Base-by-base conservation (phyloP, 2,329 filamentous ascomycete genomes). In the Hypoxylon sp. region DNA sequence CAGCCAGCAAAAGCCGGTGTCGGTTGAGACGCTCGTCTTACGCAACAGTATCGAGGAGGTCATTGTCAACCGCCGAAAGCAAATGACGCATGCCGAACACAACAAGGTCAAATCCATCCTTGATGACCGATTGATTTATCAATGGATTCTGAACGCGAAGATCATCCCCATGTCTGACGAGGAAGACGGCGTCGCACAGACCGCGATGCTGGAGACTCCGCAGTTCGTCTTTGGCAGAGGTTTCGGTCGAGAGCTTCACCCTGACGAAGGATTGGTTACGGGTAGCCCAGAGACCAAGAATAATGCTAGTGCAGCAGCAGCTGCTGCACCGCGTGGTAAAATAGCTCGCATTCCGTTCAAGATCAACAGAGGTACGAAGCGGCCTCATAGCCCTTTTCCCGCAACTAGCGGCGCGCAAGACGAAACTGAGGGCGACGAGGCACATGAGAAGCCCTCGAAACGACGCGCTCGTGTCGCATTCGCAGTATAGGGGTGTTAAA, bases 11-110 rank as follows among this genome's bases (percentile, higher is more conserved):
- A 90, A 88, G 66, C 88, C 89, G 0, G 94, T 98, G 0, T 89
- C 88, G 7, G 94, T 97, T 0, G 93, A 98, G 80, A 98, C 94
- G 0, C 82, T 98, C 1, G 91, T 98, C 0, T 82, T 98, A 5
- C 87, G 87, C 59, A 89, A 89, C 63, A 97, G 92, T 8, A 88
- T 98, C 8, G 95, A 98, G 75, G 93, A 98, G 77, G 88, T 91
- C 15, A 95, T 98, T 74, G 83, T 97, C 4, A 85, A 91, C 65
- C 87, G 93, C 3, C 86, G 92, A 48, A 86, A 89, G 71, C 85
- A 89, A 35, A 95, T 97, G 92, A 92, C 91, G 0, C 88, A 89
- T 62, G 85, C 86, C 1, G 88, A 90, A 73, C 87, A 89, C 67
- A 82, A 83, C 51, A 82, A 82, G 58, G 84, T 85, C 69, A 88